Evolutionary conservation across 2,329 filamentous ascomycete genomes (phyloP).

Genomic region (Escovopsis weberi): DNA sequence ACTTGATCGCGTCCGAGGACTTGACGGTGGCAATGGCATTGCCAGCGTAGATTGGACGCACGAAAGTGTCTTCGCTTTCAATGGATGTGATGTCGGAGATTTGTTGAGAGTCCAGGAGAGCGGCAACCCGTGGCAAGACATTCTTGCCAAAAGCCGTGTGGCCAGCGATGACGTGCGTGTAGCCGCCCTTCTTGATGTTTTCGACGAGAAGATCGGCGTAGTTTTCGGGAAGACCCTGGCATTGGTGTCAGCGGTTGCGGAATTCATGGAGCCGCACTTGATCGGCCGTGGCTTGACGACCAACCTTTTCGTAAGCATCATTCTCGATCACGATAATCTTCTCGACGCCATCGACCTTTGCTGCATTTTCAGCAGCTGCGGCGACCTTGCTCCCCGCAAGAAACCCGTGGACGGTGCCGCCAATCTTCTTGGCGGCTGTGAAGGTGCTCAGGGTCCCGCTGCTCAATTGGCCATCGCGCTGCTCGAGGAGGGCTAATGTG

Average conservation of each 20-base stretch:
- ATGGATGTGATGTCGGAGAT: constrained; percentile 83
- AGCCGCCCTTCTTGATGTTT: constrained; percentile 92
- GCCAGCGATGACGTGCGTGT: constrained; percentile 78
- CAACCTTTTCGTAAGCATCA: constrained; percentile 78
- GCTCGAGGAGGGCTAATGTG: constrained; percentile 71
- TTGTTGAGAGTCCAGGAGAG: constrained; percentile 81
- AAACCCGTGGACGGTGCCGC: constrained; percentile 61
- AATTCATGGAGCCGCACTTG: neutral
- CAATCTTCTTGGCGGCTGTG: constrained; percentile 73
- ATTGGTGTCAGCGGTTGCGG: neutral
- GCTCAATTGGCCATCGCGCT: constrained; percentile 78
- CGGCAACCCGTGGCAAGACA: constrained; percentile 78
- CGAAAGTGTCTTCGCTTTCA: constrained; percentile 84
- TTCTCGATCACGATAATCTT: constrained; percentile 87
- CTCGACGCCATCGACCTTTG: constrained; percentile 79
- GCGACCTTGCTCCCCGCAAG: constrained; percentile 71
- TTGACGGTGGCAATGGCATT: constrained; percentile 96
- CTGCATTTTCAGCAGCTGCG: constrained; percentile 63
- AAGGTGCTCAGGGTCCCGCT: constrained; percentile 70
- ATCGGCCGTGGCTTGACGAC: neutral
- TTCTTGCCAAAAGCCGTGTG: constrained; percentile 97
- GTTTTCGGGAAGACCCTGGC: constrained; percentile 77
- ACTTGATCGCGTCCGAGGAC: constrained; percentile 69
- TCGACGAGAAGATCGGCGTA: constrained; percentile 86
- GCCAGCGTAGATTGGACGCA: constrained; percentile 92